A percentile compares a stretch with the other conserved stretches of the same genome.
Evolutionary conservation across 768 basidiomycete genomes (phyloP).

Genomic region (Amanita inopinata): DNA sequence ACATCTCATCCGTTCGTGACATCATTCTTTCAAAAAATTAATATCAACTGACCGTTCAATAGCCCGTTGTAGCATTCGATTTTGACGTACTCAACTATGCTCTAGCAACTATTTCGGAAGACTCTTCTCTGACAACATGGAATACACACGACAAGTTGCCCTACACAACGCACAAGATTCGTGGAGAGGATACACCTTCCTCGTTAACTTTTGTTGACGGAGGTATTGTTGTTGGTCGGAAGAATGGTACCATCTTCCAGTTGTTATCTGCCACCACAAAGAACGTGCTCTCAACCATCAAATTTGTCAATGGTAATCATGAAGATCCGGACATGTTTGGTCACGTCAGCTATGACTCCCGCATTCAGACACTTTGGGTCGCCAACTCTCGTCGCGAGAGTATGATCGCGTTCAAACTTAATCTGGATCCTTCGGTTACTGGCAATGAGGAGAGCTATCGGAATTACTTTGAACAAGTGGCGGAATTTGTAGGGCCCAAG

Average conservation of each 20-base stretch:
- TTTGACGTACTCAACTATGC: constrained; percentile 73
- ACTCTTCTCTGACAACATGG: constrained; percentile 77
- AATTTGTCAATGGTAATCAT: constrained; percentile 57
- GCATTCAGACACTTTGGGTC: constrained; percentile 82
- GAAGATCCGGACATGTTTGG: constrained; percentile 86
- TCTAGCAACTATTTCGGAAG: constrained; percentile 73
- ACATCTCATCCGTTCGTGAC: constrained; percentile 55
- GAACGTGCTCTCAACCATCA: constrained; percentile 66
- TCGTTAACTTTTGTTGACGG: constrained; percentile 80
- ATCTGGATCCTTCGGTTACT: constrained; percentile 50
- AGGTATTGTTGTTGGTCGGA: constrained; percentile 78
- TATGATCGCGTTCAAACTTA: constrained; percentile 71
- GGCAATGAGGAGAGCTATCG: constrained; percentile 54
- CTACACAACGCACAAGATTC: constrained; percentile 67
- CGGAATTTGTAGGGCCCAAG: constrained; percentile 77
- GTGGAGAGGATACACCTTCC: constrained; percentile 73
- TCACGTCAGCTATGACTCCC: constrained; percentile 74
- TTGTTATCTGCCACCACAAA: constrained; percentile 68
- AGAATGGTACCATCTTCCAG: constrained; percentile 79
- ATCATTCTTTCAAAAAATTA: neutral
- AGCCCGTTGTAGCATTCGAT: constrained; percentile 79
- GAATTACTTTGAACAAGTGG: constrained; percentile 70
- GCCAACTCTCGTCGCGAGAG: constrained; percentile 81
- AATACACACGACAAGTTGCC: constrained; percentile 69
- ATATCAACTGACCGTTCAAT: constrained; percentile 8